Conservation (phyloP, 2,329 filamentous ascomycete species). For the Botrytis squamosa region DNA sequence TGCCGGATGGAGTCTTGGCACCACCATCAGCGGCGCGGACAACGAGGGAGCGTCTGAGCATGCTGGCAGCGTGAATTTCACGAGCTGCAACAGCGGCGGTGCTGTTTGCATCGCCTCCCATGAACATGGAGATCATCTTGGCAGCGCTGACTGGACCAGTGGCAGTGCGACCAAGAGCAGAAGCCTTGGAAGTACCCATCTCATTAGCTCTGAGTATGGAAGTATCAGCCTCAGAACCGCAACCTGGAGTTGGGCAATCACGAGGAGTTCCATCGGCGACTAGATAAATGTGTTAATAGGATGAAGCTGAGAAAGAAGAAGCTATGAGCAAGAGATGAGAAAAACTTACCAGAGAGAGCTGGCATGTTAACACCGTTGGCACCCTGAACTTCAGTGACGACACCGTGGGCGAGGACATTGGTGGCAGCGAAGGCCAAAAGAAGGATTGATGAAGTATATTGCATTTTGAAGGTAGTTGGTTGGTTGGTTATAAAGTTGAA, state of each 20-base stretch:
- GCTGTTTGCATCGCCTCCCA: slow-evolving; percentile 47
- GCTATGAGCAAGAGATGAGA: slow-evolving; percentile 4
- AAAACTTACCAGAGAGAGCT: slow-evolving; percentile 50
- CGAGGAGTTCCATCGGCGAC: slow-evolving; percentile 66
- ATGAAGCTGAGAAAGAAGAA: slow-evolving; percentile 17
- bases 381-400: slow-evolving; percentile 55
- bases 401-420: slow-evolving; percentile 56
- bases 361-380: slow-evolving; percentile 64
- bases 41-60: slow-evolving; percentile 41
- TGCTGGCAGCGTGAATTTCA: slow-evolving; percentile 69
- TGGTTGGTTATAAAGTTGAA: slow-evolving; percentile 16
- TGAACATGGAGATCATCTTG: slow-evolving; percentile 58
- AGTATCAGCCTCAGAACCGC: slow-evolving; percentile 68
- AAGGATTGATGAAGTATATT: slow-evolving; percentile 47
- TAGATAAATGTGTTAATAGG: slow-evolving; percentile 31
- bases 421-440: slow-evolving; percentile 46
- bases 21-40: slow-evolving; percentile 42
- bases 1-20: slow-evolving; percentile 48
- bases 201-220: slow-evolving; percentile 64
- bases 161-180: slow-evolving; percentile 62
- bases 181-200: slow-evolving; percentile 53
- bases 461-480: slow-evolving; percentile 44
- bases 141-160: slow-evolving; percentile 57
- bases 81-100: slow-evolving; percentile 58
- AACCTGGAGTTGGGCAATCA: slow-evolving; percentile 60